phyloP scores from a whole-genome alignment of 2,329 filamentous ascomycete species.

The Xylariaceae sp. region DNA sequence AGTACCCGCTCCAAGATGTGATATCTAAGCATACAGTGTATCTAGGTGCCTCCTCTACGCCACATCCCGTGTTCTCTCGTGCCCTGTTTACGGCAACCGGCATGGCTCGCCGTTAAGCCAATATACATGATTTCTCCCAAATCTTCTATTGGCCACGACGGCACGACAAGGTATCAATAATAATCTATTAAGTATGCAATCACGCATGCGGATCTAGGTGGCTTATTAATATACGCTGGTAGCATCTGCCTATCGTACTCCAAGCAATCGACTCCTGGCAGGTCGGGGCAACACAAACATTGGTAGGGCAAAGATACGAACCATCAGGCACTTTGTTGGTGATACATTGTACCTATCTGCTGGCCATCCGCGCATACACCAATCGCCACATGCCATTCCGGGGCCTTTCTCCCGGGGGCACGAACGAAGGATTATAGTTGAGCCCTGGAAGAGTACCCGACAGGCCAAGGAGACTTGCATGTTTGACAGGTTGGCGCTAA shows the following conservation, averaged over 20 bases:
- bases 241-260: neutral
- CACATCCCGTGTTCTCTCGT: neutral
- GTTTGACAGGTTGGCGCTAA: neutral
- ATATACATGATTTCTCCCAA: neutral
- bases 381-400: neutral
- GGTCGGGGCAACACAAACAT: neutral
- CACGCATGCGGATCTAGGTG: too few relatives aligned
- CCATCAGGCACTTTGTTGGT: neutral
- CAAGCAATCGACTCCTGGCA: neutral
- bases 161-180: too few relatives aligned
- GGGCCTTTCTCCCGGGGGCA: neutral
- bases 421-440: neutral
- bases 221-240: too few relatives aligned
- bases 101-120: neutral
- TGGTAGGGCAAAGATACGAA: neutral
- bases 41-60: neutral
- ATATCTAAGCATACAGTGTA: neutral
- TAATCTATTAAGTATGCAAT: too few relatives aligned
- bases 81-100: neutral
- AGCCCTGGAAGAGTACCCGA: neutral
- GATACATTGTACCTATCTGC: neutral
- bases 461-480: too few relatives aligned
- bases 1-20: conserved; percentile 7
- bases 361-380: neutral
- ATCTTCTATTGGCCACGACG: neutral